Evolutionary conservation across 225 moss, liverwort and hornwort genomes (phyloP), one percentile per base, ranked within the genome.

Genomic region (Polytrichum commune): DNA sequence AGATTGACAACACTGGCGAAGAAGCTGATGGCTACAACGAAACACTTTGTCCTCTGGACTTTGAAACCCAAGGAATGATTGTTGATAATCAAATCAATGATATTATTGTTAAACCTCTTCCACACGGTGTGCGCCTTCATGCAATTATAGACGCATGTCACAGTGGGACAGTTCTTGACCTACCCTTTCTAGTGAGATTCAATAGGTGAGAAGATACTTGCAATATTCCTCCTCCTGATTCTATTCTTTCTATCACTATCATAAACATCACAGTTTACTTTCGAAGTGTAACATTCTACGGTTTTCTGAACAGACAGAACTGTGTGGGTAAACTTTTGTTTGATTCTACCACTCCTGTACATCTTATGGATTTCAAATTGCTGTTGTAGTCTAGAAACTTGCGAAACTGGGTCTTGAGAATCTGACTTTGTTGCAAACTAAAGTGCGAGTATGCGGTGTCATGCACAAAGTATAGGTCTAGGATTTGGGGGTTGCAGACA

Each of bases 81-180:
- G 77, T 86, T 64, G 98, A 98, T 69, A 87, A 98, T 69, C 93
- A 98, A 70, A 91, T 98, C 60, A 98, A 98, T 69, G 7, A 73
- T 24, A 88, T 88, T 2, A 79, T 98, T 62, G 98, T 98, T 58
- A 86, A 76, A 66, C 98, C 98, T 69, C 82, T 98, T 65, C 77
- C 87, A 68, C 82, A 74, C 62, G 98, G 98, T 28, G 98, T 91
- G 57, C 91, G 86, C 67, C 98, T 98, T 30, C 86, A 95, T 83
- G 98, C 95, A 64, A 81, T 98, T 20, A 85, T 98, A 53, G 98
- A 98, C 70, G 88, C 98, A 74, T 98, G 98, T 78, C 98, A 98
- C 75, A 98, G 98, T 67, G 98, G 98, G 54, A 98, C 98, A 63
- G 95, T 98, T 20, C 84, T 98, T 66, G 98, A 98, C 74, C 83